Conservation (phyloP, 345 rosid species). For the Brassica cretica region DNA sequence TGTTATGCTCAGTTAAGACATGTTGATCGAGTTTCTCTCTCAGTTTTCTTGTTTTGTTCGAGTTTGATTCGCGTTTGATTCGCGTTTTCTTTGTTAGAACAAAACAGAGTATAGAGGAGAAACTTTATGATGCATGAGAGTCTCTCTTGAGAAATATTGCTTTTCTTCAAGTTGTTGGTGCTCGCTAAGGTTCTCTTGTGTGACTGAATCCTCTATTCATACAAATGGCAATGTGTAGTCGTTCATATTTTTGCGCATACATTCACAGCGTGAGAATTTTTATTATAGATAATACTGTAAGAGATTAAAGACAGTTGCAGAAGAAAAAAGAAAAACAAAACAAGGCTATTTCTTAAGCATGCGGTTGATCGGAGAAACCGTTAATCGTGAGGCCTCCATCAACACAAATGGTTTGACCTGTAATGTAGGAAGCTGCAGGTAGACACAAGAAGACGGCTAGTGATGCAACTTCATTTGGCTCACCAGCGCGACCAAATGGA, state of each 20-base stretch:
- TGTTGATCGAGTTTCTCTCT: too few species aligned
- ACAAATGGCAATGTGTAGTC: neutral
- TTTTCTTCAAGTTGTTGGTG: neutral
- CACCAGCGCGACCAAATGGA: slow-evolving; percentile 50
- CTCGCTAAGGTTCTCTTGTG: neutral
- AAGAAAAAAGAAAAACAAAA: neutral
- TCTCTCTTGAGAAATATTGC: neutral
- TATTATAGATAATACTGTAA: neutral
- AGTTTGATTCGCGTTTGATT: too few species aligned
- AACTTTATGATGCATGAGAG: too few species aligned
- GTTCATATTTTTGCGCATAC: neutral
- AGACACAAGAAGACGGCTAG: slow-evolving; percentile 55
- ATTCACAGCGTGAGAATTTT: neutral
- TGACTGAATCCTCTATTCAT: neutral
- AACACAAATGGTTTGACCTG: slow-evolving; percentile 54
- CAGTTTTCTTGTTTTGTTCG: too few species aligned
- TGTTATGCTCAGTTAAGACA: neutral
- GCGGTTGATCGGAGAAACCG: slow-evolving; percentile 37
- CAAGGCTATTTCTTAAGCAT: neutral
- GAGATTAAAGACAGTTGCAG: neutral
- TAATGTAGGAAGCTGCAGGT: slow-evolving; percentile 59
- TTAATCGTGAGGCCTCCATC: slow-evolving; percentile 53
- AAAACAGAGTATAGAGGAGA: too few species aligned
- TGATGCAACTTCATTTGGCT: slow-evolving; percentile 52
- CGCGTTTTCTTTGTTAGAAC: too few species aligned